Base-by-base conservation (phyloP, 441 rosid species). In the Adansonia gregorii region DNA sequence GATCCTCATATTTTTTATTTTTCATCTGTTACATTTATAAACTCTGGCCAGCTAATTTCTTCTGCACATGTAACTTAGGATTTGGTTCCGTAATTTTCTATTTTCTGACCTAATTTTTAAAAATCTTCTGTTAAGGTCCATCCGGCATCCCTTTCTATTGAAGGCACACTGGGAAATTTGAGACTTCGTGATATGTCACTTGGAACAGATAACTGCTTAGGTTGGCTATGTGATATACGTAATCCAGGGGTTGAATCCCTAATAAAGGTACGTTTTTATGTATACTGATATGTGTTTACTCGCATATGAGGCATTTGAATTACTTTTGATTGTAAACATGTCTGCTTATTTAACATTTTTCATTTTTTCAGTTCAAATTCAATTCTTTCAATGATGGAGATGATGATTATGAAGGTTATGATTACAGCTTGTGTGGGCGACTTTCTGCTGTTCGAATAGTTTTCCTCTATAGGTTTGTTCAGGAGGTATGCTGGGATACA, bases 191-290 rank as follows among this genome's bases (percentile, higher is more conserved):
- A 97, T 84, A 89, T 86, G 97, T 95, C 99, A 41, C 90, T 94
- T 72, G 98, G 91, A 79, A 76, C 83, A 45, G 92, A 91, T 80
- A 86, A 92, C 78, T 87, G 86, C 77, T 95, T 98, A 97, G 86
- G 93, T 79, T 97, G 99, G 99, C 94, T 97, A 80, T 97, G 99
- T 85, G 99, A 97, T 87, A 89, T 97, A 83, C 99, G 99, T 71
- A 93, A 93, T 86, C 98, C 97, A 72, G 99, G 95, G 72, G 85
- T 92, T 51, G 99, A 97, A 76, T 97, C 99, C 76, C 94, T 97
- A 76, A 95, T 97, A 80, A 94, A 90, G 95, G 99, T 95, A 78
- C 75, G 22, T 39, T 11, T 10, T 35, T 35, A 6, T 17, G 14
- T 31, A 1, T 8, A 12, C 24, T 64, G 69, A n/a, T 65, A 55